Evolutionary conservation across 495 filamentous ascomycete species (phyloP), one percentile per base, ranked within the genome.

Genomic region (Hypoxylon intermedium): DNA sequence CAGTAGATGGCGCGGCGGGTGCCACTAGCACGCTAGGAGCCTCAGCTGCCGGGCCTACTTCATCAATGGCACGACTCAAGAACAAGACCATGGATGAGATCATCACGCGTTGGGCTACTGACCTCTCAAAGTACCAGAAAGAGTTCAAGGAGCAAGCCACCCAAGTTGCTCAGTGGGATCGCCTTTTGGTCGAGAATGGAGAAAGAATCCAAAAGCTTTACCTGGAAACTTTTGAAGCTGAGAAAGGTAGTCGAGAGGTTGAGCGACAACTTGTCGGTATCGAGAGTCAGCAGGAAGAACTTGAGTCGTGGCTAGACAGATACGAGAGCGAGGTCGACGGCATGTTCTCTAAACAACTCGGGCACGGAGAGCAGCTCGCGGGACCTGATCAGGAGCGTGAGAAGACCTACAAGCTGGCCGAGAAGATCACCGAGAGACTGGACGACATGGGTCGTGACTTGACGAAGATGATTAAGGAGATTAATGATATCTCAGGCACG

Each of bases 11-110:
- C 5, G 26, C 74, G 11, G 58, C 72, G 31, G 59, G 69, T 11
- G 65, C 71, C 3, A 67, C 68, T 9, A 64, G 78, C 16, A 75
- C 67, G 12, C 75, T 91, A 53, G 80, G 82, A 11, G 82, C 84
- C n/a, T 93, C 91, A 0, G 93, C 89, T 16, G 75, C 83, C 34
- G 92, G 92, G 0, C 92, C 91, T 5, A 70, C 85, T 1, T 90
- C 92, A n/a, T 83, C 87, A 16, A 83, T 91, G 65, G 93, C 93
- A 1, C 90, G 94, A 9, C 78, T 99, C 16, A 96, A 95, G 78
- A 96, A 96, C 71, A 98, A 96, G 77, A 95, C 93, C 0, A 98
- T 99, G 93, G 94, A 98, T 67, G 95, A 99, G 72, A 98, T 99
- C 63, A 92, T 99, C 67, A 97, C 89, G n/a, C 85, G 91, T 13